These are phyloP conservation scores for Acer campestre DNA, from an alignment of 345 rosid genomes.

Conservation along the genomic window DNA sequence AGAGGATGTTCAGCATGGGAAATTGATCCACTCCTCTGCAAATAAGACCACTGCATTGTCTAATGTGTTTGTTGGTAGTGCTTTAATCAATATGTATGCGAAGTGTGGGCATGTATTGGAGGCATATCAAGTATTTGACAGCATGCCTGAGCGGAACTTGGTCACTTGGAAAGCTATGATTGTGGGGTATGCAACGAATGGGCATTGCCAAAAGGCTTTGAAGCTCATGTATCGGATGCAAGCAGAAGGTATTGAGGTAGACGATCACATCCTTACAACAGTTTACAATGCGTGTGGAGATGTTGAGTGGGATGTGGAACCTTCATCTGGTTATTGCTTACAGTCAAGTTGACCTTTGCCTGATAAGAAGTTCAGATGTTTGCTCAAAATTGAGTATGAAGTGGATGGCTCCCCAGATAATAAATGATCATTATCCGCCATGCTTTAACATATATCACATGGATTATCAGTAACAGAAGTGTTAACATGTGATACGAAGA, in stretches of 20 bases:
- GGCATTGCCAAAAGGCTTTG: conserved; percentile 77
- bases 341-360: conserved; percentile 36
- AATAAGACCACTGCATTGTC: conserved; percentile 62
- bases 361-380: neutral
- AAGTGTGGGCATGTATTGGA: conserved; percentile 78
- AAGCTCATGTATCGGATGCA: conserved; percentile 81
- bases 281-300: conserved; percentile 73
- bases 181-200: conserved; percentile 72
- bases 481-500: neutral
- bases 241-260: conserved; percentile 75
- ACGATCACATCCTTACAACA: conserved; percentile 62
- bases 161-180: conserved; percentile 88
- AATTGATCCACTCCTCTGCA: conserved; percentile 75
- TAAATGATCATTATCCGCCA: neutral
- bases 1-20: conserved; percentile 58
- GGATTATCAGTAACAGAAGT: neutral
- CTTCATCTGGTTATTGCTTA: conserved; percentile 41
- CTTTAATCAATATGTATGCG: conserved; percentile 82
- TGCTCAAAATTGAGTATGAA: conserved; percentile 4
- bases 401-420: neutral
- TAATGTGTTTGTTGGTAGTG: conserved; percentile 82
- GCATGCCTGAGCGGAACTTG: conserved; percentile 73
- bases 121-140: conserved; percentile 71
- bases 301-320: conserved; percentile 41
- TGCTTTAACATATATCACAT: neutral